phyloP scores from a whole-genome alignment of 2,329 filamentous ascomycete genomes.

The Penicillium sp. region DNA sequence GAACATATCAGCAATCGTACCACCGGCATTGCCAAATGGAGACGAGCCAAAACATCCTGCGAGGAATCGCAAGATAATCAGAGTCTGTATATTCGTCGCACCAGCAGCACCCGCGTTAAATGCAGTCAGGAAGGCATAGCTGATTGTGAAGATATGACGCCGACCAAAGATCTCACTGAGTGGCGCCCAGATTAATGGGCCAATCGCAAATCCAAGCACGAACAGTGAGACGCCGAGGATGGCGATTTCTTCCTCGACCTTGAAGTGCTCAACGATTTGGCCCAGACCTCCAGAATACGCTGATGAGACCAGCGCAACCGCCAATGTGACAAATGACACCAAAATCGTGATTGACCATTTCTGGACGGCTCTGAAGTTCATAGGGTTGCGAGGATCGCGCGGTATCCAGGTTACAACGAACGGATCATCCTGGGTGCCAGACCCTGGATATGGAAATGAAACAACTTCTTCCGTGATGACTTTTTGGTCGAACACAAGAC shows the following conservation, averaged over 20 bases:
- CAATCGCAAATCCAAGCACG: conserved; percentile 48
- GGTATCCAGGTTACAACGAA: conserved; percentile 44
- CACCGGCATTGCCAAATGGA: conserved; percentile 62
- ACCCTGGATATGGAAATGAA: conserved; percentile 34
- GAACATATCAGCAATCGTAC: conserved; percentile 64
- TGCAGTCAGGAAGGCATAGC: conserved; percentile 49
- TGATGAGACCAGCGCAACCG: conserved; percentile 44
- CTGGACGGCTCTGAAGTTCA: conserved; percentile 34
- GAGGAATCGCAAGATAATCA: conserved; percentile 68
- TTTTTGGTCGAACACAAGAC: conserved; percentile 33
- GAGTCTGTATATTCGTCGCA: conserved; percentile 57
- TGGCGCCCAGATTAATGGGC: conserved; percentile 46
- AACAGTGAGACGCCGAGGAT: conserved; percentile 47
- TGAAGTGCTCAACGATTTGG: conserved; percentile 37
- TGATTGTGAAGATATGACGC: conserved; percentile 33
- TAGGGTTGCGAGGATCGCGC: conserved; percentile 44
- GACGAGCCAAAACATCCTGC: conserved; percentile 63
- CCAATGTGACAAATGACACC: conserved; percentile 40
- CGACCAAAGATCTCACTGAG: conserved; percentile 39
- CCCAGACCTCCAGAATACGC: conserved; percentile 42
- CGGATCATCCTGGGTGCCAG: conserved; percentile 43
- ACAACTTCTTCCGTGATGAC: conserved; percentile 34
- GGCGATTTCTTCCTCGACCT: conserved; percentile 35
- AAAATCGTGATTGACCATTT: conserved; percentile 44
- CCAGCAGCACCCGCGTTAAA: conserved; percentile 65